Percentiles rank a stretch among this genome's conserved stretches.
These are phyloP conservation scores for Wickerhamomyces silvicola DNA, from an alignment of 805 yeast species.

Conservation along the genomic window DNA sequence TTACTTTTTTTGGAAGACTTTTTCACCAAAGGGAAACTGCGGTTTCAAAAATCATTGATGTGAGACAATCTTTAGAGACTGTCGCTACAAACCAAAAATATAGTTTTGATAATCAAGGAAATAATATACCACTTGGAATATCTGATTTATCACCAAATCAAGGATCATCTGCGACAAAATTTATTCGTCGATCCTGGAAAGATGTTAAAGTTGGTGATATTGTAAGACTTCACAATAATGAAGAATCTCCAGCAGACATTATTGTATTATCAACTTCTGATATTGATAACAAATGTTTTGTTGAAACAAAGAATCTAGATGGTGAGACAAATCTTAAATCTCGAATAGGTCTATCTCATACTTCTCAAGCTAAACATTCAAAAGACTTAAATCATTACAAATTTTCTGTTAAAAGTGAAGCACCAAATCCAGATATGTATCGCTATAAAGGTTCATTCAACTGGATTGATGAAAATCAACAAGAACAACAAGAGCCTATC, in stretches of 20 bases:
- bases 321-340: constrained; percentile 75
- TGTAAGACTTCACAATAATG: constrained; percentile 62
- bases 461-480: constrained; percentile 34
- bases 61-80: constrained; percentile 14
- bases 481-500: constrained; percentile 45
- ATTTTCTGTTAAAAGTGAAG: constrained; percentile 70
- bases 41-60: constrained; percentile 3
- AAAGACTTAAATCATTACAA: constrained; percentile 40
- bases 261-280: constrained; percentile 60
- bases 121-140: constrained; percentile 4
- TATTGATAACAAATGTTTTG: constrained; percentile 57
- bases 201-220: constrained; percentile 68
- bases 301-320: constrained; percentile 76
- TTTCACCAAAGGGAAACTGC: constrained; percentile 11
- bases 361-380: constrained; percentile 39
- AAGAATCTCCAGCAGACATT: constrained; percentile 75
- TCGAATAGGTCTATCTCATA: constrained; percentile 60
- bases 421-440: constrained; percentile 72
- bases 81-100: constrained; percentile 5
- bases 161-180: background rate
- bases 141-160: constrained; percentile 1
- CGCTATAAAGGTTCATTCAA: constrained; percentile 65
- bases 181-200: constrained; percentile 42
- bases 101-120: constrained; percentile 4
- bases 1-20: constrained; percentile 14